Evolutionary conservation across 495 filamentous ascomycete genomes (phyloP).

Genomic region (Chlorociboria aeruginascens): DNA sequence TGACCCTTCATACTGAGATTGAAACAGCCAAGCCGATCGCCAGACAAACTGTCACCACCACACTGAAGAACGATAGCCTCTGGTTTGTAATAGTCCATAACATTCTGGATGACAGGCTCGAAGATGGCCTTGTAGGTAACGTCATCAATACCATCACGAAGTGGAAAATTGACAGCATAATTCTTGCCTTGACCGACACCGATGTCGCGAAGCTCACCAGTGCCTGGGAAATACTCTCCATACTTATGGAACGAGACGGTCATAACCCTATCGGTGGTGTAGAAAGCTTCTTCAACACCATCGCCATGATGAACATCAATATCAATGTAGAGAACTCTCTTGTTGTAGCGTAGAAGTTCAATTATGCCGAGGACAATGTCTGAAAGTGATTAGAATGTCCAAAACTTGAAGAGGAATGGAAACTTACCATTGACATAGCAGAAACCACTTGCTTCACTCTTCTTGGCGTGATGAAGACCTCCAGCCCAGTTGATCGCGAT

Average conservation of each 20-base stretch:
- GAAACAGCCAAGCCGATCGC: slow-evolving; percentile 92
- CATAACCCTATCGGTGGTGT: slow-evolving; percentile 96
- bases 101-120: slow-evolving; percentile 80
- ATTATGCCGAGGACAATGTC: slow-evolving; percentile 96
- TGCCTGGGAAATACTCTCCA: slow-evolving; percentile 97
- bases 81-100: slow-evolving; percentile 94
- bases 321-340: slow-evolving; percentile 92
- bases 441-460: slow-evolving; percentile 88
- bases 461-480: slow-evolving; percentile 96
- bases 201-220: slow-evolving; percentile 89
- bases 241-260: slow-evolving; percentile 98
- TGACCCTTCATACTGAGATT: slow-evolving; percentile 97
- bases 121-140: slow-evolving; percentile 87
- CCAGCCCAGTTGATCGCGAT: slow-evolving; percentile 98
- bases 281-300: slow-evolving; percentile 96
- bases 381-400: slow-evolving; percentile 21
- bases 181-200: slow-evolving; percentile 88
- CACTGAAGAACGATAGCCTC: slow-evolving; percentile 96
- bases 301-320: slow-evolving; percentile 99
- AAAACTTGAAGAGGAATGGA: neutral
- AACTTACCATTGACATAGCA: slow-evolving; percentile 90
- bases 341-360: slow-evolving; percentile 86
- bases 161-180: slow-evolving; percentile 92
- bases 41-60: slow-evolving; percentile 88
- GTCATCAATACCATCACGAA: slow-evolving; percentile 94